phyloP scores from a whole-genome alignment of 176 grass and related monocot species.

The Carex cristatella region DNA sequence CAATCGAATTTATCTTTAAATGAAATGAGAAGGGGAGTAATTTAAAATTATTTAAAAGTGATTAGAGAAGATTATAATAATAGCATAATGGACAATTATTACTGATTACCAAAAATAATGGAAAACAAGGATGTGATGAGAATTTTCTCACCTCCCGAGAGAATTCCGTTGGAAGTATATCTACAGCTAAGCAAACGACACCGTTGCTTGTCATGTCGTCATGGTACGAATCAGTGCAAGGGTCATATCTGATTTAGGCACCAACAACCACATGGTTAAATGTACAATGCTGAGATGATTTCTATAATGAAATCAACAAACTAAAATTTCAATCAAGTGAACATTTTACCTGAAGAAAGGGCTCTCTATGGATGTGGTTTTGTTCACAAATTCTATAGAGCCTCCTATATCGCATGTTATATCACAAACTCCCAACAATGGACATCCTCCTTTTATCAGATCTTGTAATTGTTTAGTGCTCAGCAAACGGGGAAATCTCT shows the following conservation, averaged over 20 bases:
- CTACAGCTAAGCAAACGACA: constrained; percentile 82
- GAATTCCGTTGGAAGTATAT: constrained; percentile 94
- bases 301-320: constrained; percentile 12
- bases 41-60: background rate
- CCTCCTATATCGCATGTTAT: constrained; percentile 95
- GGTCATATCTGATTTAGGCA: constrained; percentile 47
- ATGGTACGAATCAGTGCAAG: constrained; percentile 66
- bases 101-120: background rate
- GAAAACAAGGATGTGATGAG: background rate
- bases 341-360: constrained; percentile 72
- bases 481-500: constrained; percentile 79
- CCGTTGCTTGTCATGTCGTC: constrained; percentile 71
- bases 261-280: background rate
- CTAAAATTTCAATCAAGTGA: background rate
- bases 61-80: background rate
- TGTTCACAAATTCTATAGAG: constrained; percentile 87
- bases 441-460: constrained; percentile 50
- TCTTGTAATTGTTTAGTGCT: constrained; percentile 65
- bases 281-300: background rate
- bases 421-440: constrained; percentile 78
- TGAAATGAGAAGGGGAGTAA: background rate
- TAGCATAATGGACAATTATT: background rate
- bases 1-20: background rate
- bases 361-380: constrained; percentile 80
- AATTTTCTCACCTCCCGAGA: constrained; percentile 64